phyloP scores from a whole-genome alignment of 2,329 filamentous ascomycete species.

The Cladosporium sp. region DNA sequence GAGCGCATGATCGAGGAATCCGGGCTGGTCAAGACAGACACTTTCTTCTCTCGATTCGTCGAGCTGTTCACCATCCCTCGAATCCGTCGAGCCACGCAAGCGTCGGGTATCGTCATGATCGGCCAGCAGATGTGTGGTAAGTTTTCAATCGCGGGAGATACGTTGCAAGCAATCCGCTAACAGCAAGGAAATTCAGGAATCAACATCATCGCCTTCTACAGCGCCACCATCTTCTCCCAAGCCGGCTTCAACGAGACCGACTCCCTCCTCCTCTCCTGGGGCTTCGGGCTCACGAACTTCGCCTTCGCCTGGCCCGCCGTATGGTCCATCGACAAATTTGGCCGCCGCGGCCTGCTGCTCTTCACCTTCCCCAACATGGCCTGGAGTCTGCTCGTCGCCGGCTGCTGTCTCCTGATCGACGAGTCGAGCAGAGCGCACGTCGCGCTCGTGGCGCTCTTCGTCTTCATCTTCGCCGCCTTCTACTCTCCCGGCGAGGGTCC shows the following conservation, averaged over 20 bases:
- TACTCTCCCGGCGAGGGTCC: constrained; percentile 44
- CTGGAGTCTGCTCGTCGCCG: constrained; percentile 44
- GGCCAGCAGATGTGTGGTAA: constrained; percentile 58
- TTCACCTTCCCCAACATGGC: constrained; percentile 51
- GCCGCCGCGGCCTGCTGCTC: constrained; percentile 47
- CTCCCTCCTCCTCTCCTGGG: constrained; percentile 51
- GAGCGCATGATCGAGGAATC: constrained; percentile 29
- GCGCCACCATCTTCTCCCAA: constrained; percentile 25
- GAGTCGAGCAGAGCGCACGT: constrained; percentile 37
- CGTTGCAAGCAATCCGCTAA: too few relatives aligned
- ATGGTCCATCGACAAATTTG: constrained; percentile 56
- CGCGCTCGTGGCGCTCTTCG: constrained; percentile 52
- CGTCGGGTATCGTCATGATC: constrained; percentile 76
- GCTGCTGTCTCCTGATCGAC: constrained; percentile 51
- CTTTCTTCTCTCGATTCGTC: constrained; percentile 39
- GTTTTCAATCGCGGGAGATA: too few relatives aligned
- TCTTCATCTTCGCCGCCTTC: constrained; percentile 50
- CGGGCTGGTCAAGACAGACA: constrained; percentile 30
- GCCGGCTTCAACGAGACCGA: constrained; percentile 37
- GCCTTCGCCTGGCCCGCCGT: constrained; percentile 53
- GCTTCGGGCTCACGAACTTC: constrained; percentile 56
- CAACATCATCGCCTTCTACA: constrained; percentile 21
- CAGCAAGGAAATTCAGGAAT: too few relatives aligned
- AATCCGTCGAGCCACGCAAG: constrained; percentile 67
- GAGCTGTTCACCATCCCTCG: constrained; percentile 68